phyloP scores from a whole-genome alignment of 169 alveolate species.

The Perkinsus marinus region DNA sequence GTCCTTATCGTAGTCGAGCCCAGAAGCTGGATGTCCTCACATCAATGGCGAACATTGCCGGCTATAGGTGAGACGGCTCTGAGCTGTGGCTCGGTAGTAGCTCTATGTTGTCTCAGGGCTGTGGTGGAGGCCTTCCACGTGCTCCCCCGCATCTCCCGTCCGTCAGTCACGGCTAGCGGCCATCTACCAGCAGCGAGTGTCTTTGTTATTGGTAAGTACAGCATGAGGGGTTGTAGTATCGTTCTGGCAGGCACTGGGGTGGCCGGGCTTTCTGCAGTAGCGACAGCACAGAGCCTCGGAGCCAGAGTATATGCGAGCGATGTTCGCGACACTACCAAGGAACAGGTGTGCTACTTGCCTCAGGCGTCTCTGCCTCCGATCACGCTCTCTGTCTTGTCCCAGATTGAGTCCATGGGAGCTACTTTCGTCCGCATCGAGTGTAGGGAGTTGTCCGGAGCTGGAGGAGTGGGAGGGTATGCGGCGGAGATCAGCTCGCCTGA shows the following conservation, averaged over 20 bases:
- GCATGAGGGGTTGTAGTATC: constrained; percentile 38
- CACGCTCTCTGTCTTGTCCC: constrained; percentile 46
- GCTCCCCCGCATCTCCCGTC: constrained; percentile 52
- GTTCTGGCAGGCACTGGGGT: constrained; percentile 74
- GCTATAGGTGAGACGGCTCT: constrained; percentile 30
- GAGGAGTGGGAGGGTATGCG: constrained; percentile 63
- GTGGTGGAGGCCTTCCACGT: constrained; percentile 63
- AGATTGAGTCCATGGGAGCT: constrained; percentile 62
- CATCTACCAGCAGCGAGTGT: not conserved
- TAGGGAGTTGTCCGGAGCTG: constrained; percentile 20
- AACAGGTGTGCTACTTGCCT: constrained; percentile 36
- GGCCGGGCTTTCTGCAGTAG: constrained; percentile 73
- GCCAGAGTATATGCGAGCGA: constrained; percentile 67
- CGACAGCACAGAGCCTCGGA: constrained; percentile 66
- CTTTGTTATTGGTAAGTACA: not conserved
- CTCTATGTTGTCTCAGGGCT: constrained; percentile 30
- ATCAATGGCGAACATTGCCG: constrained; percentile 68
- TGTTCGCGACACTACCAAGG: constrained; percentile 55
- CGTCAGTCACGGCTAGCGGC: constrained; percentile 75
- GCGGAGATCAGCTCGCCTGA: constrained; percentile 19
- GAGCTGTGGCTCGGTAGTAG: not conserved
- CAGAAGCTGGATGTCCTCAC: constrained; percentile 61
- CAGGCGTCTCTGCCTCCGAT: too few relatives aligned
- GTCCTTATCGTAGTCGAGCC: constrained; percentile 64
- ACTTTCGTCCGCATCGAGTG: constrained; percentile 42